phyloP scores from a whole-genome alignment of 2,329 filamentous ascomycete genomes.

The Lecanicillium sp. region DNA sequence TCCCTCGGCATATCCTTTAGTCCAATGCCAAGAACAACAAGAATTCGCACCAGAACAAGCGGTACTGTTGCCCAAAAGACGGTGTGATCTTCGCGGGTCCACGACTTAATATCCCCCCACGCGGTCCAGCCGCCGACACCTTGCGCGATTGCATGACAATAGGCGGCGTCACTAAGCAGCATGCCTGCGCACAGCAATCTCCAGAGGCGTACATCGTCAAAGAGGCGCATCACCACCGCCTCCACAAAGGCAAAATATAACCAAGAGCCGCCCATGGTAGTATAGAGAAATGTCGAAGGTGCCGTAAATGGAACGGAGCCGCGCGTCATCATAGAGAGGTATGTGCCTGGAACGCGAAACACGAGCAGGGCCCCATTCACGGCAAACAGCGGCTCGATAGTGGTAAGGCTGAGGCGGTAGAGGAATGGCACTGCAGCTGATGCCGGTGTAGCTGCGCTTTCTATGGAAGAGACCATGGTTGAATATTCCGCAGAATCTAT shows the following conservation, averaged over 20 bases:
- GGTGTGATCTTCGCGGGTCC: conserved; percentile 21
- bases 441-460: conserved; percentile 5
- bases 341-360: conserved; percentile 18
- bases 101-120: conserved; percentile 16
- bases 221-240: conserved; percentile 24
- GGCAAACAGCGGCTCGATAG: conserved; percentile 27
- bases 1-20: conserved; percentile 6
- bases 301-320: conserved; percentile 11
- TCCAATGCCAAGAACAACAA: conserved; percentile 22
- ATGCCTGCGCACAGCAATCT: conserved; percentile 25
- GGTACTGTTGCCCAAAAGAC: conserved; percentile 18
- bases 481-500: too few relatives aligned
- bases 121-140: conserved; percentile 24
- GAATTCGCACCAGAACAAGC: conserved; percentile 19
- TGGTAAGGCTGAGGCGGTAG: conserved; percentile 24
- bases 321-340: conserved; percentile 22
- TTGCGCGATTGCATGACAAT: conserved; percentile 21
- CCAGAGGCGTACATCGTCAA: conserved; percentile 26
- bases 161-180: conserved; percentile 25
- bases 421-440: conserved; percentile 19
- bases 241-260: conserved; percentile 29
- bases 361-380: conserved; percentile 21
- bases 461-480: too few relatives aligned
- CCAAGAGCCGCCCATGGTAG: conserved; percentile 22
- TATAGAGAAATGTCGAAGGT: conserved; percentile 21